Conservation (phyloP, 441 rosid species). For the Erodium texanum region DNA sequence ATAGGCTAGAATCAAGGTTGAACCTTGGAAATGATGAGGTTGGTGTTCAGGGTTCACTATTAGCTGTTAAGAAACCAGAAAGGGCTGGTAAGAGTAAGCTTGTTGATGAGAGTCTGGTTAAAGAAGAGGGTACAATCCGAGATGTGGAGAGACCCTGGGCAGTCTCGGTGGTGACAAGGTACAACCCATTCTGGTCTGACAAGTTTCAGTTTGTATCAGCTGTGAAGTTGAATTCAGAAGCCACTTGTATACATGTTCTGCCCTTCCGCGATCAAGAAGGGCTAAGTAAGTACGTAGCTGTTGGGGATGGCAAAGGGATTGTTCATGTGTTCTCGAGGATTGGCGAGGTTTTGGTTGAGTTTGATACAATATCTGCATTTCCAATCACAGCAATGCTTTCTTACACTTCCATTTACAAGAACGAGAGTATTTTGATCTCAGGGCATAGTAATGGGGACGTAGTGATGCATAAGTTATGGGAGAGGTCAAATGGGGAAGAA, state of each 20-base stretch:
- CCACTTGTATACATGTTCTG: conserved; percentile 58
- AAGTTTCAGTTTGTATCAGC: conserved; percentile 82
- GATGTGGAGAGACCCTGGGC: conserved; percentile 35
- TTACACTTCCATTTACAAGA: conserved; percentile 51
- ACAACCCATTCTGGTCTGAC: conserved; percentile 85
- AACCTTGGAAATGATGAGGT: conserved; percentile 8
- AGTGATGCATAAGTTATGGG: conserved; percentile 58
- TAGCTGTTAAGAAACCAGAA: not conserved
- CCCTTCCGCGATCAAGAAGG: conserved; percentile 80
- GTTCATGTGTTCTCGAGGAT: conserved; percentile 62
- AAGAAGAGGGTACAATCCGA: conserved; percentile 16
- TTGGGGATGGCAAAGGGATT: conserved; percentile 76
- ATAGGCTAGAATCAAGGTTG: conserved; percentile 51
- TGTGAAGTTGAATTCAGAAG: conserved; percentile 67
- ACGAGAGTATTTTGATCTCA: conserved; percentile 66
- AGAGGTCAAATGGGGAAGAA: conserved; percentile 59
- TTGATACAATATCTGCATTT: conserved; percentile 38
- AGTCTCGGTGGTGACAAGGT: conserved; percentile 46
- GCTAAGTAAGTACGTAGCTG: conserved; percentile 68
- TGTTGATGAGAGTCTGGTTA: conserved; percentile 14
- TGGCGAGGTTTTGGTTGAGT: conserved; percentile 73
- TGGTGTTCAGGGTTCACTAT: not conserved
- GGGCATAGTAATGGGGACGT: conserved; percentile 75
- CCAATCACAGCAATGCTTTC: conserved; percentile 78
- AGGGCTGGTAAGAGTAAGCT: not conserved